A percentile compares a stretch with the other conserved stretches of the same genome.
phyloP scores from a whole-genome alignment of 1,284 basidiomycete species.

The Cutaneotrichosporon sp. region DNA sequence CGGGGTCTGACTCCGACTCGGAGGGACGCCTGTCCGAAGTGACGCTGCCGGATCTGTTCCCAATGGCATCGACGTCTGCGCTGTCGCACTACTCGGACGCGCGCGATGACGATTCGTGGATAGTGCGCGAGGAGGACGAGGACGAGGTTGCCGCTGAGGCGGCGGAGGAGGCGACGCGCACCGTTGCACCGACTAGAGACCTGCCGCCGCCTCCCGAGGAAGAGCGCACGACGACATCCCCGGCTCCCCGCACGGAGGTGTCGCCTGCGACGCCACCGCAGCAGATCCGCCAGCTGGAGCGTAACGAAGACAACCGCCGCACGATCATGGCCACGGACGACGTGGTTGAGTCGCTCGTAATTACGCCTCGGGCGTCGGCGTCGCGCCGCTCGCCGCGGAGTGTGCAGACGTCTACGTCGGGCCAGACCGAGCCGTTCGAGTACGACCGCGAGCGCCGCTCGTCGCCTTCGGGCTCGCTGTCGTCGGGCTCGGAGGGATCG shows the following conservation, averaged over 20 bases:
- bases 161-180: neutral
- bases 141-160: neutral
- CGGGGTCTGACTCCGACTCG: neutral
- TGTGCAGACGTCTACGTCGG: neutral
- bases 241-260: neutral
- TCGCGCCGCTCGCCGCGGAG: neutral
- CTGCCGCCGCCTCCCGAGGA: too few relatives aligned
- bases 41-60: slow-evolving; percentile 14
- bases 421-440: slow-evolving; percentile 6
- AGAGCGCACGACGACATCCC: neutral
- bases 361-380: neutral
- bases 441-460: slow-evolving; percentile 7
- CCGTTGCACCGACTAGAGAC: too few relatives aligned
- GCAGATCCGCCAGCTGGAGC: neutral
- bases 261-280: neutral
- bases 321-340: neutral
- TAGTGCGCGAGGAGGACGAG: slow-evolving; percentile 1
- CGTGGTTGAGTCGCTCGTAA: slow-evolving; percentile 2
- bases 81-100: slow-evolving; percentile 15
- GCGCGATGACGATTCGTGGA: neutral
- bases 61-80: slow-evolving; percentile 9
- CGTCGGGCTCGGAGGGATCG: slow-evolving; percentile 12
- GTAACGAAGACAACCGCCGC: neutral
- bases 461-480: slow-evolving; percentile 1
- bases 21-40: slow-evolving; percentile 11